A percentile compares a stretch with the other conserved stretches of the same genome.
These are phyloP conservation scores for Ascomycota sp. DNA, from an alignment of 2,329 filamentous ascomycete species.

Conservation along the genomic window DNA sequence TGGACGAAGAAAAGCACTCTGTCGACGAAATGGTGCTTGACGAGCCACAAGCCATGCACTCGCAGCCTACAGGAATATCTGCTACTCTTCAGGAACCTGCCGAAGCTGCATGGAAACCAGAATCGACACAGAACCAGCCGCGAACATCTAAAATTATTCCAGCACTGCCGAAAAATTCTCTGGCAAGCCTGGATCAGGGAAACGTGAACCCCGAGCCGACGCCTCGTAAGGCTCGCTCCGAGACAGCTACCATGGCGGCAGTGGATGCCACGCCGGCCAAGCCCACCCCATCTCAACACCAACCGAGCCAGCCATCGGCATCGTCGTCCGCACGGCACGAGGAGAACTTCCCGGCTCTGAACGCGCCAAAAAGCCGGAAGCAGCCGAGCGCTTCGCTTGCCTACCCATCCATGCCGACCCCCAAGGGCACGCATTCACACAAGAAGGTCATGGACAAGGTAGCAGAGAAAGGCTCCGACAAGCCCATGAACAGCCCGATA, in stretches of 20 bases:
- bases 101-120: slow-evolving; percentile 5
- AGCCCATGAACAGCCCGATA: background rate
- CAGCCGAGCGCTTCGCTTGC: slow-evolving; percentile 10
- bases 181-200: slow-evolving; percentile 7
- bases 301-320: slow-evolving; percentile 4
- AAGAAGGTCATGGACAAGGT: slow-evolving; percentile 13
- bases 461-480: slow-evolving; percentile 7
- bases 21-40: slow-evolving; percentile 52
- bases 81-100: slow-evolving; percentile 5
- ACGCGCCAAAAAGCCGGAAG: slow-evolving; percentile 21
- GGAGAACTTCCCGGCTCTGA: slow-evolving; percentile 42
- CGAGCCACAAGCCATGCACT: slow-evolving; percentile 11
- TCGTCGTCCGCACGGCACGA: slow-evolving; percentile 26
- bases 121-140: slow-evolving; percentile 5
- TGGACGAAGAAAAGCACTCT: slow-evolving; percentile 40
- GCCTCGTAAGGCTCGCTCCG: slow-evolving; percentile 9
- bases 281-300: slow-evolving; percentile 21
- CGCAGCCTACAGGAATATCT: slow-evolving; percentile 1
- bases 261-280: slow-evolving; percentile 25
- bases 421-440: slow-evolving; percentile 13
- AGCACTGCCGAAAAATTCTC: slow-evolving; percentile 8
- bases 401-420: slow-evolving; percentile 14
- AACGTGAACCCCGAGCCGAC: slow-evolving; percentile 14
- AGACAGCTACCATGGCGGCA: slow-evolving; percentile 17
- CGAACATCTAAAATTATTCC: slow-evolving; percentile 7